Evolutionary conservation across 768 basidiomycete species (phyloP), one percentile per base, ranked within the genome.

Genomic region (Boletus coccyginus): DNA sequence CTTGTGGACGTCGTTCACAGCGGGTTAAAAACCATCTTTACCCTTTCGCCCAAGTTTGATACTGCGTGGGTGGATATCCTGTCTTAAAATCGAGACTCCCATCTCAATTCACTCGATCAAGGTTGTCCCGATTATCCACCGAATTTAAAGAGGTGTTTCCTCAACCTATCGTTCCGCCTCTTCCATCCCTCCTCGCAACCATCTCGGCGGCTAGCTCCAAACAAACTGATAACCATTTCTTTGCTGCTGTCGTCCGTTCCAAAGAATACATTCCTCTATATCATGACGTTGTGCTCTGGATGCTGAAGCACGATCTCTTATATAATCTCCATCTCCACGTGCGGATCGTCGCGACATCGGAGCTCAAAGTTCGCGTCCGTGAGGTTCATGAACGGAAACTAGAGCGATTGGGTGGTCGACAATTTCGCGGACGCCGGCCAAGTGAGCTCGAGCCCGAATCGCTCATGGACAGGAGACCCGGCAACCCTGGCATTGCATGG

Each of bases 251-350:
- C 44, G 87, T 91, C 16, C 78, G 83, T 46, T 73, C 79, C 21
- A 86, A 87, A 64, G 86, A 88, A 39, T 75, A 80, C 12, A 81
- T 93, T 31, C 78, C 81, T 6, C 69, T 85, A 49, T 96, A 90
- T 70, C 81, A 88, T 60, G 85, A 92, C 29, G 90, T 95, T 32
- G 84, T 98, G 12, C 74, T 89, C 38, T 98, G 95, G 96, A 83
- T 98, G 78, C 78, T 98, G 38, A 90, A 90, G 66, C 84, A 86
- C 40, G 93, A 93, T 66, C 78, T 98, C 60, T 76, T 98, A 17
- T 81, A 91, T 50, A 89, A 91, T 17, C 78, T 94, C 29, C 94
- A 95, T 66, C 83, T 94, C 14, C 86, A 89, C 38, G 85, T 96
- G 52, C 86, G 94, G 32, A 78, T 98, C 41, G 82, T 93, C 36